Evolutionary conservation across 2,329 filamentous ascomycete genomes (phyloP).

Genomic region (Aspergillus luchuensis): DNA sequence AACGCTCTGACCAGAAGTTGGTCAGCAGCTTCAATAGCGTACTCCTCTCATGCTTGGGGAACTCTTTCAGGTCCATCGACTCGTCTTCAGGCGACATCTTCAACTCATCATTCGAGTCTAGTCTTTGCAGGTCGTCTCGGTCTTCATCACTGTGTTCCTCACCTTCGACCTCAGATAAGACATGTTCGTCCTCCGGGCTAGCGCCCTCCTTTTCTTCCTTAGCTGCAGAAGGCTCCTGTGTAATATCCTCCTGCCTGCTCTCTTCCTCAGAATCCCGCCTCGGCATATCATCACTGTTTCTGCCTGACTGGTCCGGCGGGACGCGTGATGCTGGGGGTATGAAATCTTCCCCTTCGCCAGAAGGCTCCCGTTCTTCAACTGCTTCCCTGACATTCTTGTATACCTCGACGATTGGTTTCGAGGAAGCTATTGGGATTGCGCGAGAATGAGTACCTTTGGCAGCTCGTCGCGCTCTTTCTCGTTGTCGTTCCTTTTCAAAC

Average conservation of each 20-base stretch:
- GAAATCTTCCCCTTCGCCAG: constrained; percentile 60
- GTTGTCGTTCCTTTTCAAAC: constrained; percentile 90
- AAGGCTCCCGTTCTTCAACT: constrained; percentile 74
- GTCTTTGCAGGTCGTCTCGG: constrained; percentile 67
- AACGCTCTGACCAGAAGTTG: constrained; percentile 98
- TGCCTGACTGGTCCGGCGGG: constrained; percentile 36
- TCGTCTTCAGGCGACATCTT: constrained; percentile 56
- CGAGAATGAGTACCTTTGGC: constrained; percentile 75
- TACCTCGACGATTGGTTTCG: constrained; percentile 94
- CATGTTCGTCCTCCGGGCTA: constrained; percentile 51
- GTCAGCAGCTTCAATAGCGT: constrained; percentile 94
- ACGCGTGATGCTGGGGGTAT: constrained; percentile 30
- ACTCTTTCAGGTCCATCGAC: constrained; percentile 65
- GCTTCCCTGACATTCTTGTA: constrained; percentile 93
- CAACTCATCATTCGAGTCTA: constrained; percentile 57
- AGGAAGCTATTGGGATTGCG: constrained; percentile 84
- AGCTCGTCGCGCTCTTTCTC: constrained; percentile 77
- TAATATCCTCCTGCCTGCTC: constrained; percentile 38
- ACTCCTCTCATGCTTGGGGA: constrained; percentile 90
- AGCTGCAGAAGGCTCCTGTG: constrained; percentile 32
- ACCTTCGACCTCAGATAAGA: constrained; percentile 67
- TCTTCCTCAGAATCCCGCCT: constrained; percentile 27
- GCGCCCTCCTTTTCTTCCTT: constrained; percentile 48
- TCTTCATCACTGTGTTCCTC: constrained; percentile 72
- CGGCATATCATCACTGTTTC: constrained; percentile 30